Evolutionary conservation across 805 yeast genomes (phyloP), one percentile per base, ranked within the genome.

Genomic region (Wickerhamiella nectarea): DNA sequence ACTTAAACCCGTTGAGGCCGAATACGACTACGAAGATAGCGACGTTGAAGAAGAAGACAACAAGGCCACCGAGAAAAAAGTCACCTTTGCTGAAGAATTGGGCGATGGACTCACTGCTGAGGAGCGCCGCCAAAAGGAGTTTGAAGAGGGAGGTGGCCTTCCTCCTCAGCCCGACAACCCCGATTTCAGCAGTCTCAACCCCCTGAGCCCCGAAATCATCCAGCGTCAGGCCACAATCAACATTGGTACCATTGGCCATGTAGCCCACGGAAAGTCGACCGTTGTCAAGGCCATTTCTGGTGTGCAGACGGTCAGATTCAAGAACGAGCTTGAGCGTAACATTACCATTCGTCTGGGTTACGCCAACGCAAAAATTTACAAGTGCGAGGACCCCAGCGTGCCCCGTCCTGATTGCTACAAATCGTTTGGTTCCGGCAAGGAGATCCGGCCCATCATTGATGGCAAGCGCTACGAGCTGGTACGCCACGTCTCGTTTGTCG

Each of bases 311-410:
- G 99, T 91, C 51, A 81, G 99, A 69, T 91, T 91, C 75, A 91
- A 91, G 73, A 94, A 89, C 69, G 99, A 91, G 70, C 74, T 91
- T 61, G 98, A 91, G 73, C 85, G 99, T 76, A 91, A 91, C 59
- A 91, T 91, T 71, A 91, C 99, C 58, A 91, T 91, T 64, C 91
- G 93, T 67, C 74, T 91, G 57, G 99, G 99, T 63, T 91, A 91
- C 60, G 99, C 99, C 54, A 91, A 91, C 62, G 99, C 99, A 45
- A 91, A 91, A 65, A 91, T 91, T 62, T 91, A 93, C 71, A 85
- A 80, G 65, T 82, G 95, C 71, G 82, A 80, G 57, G 80, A 80
- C 60, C 77, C 78, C 54, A 72, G 69, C 42, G 85, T 95, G 64
- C 91, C 87, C 36, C 89, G 84, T 56, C 97, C 98, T 36, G 94